These are phyloP conservation scores for Neoboletus magnificus DNA, from an alignment of 768 basidiomycete genomes.

Conservation along the genomic window DNA sequence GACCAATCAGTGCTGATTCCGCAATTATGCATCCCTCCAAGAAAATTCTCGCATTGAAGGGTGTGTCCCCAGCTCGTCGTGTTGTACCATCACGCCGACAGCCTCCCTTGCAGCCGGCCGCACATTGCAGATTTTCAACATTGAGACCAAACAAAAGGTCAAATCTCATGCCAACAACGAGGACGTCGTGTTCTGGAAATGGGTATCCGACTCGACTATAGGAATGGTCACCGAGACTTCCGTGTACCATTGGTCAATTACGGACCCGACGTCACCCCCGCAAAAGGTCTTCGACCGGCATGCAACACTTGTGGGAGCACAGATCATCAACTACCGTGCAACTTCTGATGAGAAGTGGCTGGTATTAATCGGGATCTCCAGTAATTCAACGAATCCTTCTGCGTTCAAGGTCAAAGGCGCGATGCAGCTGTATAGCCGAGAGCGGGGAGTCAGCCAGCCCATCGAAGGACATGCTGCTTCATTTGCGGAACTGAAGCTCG, in stretches of 20 bases:
- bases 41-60: slow-evolving; percentile 95
- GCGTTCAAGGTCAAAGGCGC: slow-evolving; percentile 99
- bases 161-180: slow-evolving; percentile 93
- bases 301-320: slow-evolving; percentile 86
- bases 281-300: slow-evolving; percentile 98
- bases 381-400: slow-evolving; percentile 86
- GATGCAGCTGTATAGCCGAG: slow-evolving; percentile 95
- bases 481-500: slow-evolving; percentile 88
- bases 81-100: slow-evolving; percentile 5
- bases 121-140: slow-evolving; percentile 96
- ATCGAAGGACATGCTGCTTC: slow-evolving; percentile 98
- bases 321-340: slow-evolving; percentile 97
- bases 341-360: slow-evolving; percentile 96
- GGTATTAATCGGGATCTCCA: slow-evolving; percentile 92
- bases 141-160: slow-evolving; percentile 96
- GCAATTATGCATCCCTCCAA: slow-evolving; percentile 97
- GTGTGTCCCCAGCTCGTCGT: slow-evolving; percentile 34
- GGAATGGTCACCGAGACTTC: slow-evolving; percentile 94
- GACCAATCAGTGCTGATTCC: slow-evolving; percentile 97
- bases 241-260: slow-evolving; percentile 88
- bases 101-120: slow-evolving; percentile 61
- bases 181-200: slow-evolving; percentile 98
- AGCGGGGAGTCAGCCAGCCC: slow-evolving; percentile 91
- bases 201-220: slow-evolving; percentile 88
- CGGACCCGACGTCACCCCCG: slow-evolving; percentile 70